A percentile compares a stretch with the other conserved stretches of the same genome.
Conservation (phyloP, 2,329 filamentous ascomycete species). For the Neofusicoccum sp. region DNA sequence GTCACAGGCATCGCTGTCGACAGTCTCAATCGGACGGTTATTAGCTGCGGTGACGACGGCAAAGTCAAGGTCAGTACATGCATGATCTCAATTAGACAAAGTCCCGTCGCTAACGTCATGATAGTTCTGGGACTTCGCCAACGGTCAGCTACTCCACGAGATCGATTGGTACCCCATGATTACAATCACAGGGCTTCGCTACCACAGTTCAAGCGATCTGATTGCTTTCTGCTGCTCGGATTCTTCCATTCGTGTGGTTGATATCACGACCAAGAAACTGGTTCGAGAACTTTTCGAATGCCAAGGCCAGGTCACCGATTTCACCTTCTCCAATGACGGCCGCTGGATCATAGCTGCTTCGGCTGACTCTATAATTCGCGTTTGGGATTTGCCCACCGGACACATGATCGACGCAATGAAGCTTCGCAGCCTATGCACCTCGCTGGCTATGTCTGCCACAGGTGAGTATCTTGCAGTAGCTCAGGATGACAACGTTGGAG, state of each 20-base stretch:
- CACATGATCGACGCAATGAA: conserved; percentile 92
- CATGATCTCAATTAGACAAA: neutral
- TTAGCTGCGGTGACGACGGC: conserved; percentile 86
- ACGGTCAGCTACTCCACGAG: conserved; percentile 74
- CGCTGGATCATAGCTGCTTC: conserved; percentile 90
- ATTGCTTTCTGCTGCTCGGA: conserved; percentile 89
- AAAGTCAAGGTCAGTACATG: conserved; percentile 66
- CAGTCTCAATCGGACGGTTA: conserved; percentile 78
- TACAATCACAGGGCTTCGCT: conserved; percentile 71
- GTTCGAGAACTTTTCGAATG: conserved; percentile 90
- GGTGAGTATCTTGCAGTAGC: conserved; percentile 94
- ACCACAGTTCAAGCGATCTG: conserved; percentile 79
- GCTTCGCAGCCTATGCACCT: conserved; percentile 74
- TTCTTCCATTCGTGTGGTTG: conserved; percentile 80
- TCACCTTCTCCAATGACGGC: conserved; percentile 80
- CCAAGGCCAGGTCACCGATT: conserved; percentile 37
- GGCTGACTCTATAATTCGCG: conserved; percentile 72
- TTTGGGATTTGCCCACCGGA: conserved; percentile 95
- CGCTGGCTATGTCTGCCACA: conserved; percentile 81
- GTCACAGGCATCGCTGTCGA: conserved; percentile 88
- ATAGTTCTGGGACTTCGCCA: conserved; percentile 90
- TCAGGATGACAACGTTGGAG: conserved; percentile 75
- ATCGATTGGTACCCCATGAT: conserved; percentile 81
- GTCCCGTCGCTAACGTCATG: conserved; percentile 20
- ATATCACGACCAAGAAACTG: conserved; percentile 84